These are phyloP conservation scores for Trichosporon sp. DNA, from an alignment of 1,284 basidiomycete genomes.

Conservation along the genomic window DNA sequence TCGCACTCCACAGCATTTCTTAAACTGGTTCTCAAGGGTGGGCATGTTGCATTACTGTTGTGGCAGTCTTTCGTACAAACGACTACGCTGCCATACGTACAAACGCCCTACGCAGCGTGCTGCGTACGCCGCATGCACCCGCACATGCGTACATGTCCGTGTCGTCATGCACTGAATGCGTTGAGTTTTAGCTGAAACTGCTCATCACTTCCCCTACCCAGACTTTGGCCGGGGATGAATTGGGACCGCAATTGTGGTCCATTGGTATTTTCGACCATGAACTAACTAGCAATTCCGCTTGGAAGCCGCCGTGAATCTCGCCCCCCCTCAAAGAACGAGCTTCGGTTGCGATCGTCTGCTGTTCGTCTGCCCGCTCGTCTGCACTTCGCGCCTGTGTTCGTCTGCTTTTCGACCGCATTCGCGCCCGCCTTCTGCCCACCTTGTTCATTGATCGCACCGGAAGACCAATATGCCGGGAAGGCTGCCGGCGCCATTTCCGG, in stretches of 20 bases:
- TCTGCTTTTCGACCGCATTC: neutral
- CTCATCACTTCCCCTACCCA: slow-evolving; percentile 17
- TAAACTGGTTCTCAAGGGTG: neutral
- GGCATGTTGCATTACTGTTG: neutral
- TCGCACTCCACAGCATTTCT: too few relatives aligned
- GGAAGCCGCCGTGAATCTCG: too few relatives aligned
- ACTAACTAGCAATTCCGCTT: neutral
- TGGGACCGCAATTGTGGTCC: slow-evolving; percentile 8
- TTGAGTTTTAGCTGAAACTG: slow-evolving; percentile 15
- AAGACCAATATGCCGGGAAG: neutral
- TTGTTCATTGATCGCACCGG: too few relatives aligned
- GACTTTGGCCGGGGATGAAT: neutral
- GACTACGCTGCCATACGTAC: too few relatives aligned
- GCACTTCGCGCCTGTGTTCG: neutral
- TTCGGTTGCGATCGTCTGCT: neutral
- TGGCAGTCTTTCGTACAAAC: neutral
- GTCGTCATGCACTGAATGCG: slow-evolving; percentile 14
- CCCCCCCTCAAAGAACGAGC: neutral
- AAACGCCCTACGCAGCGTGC: neutral
- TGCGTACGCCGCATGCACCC: neutral
- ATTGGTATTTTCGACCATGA: too few relatives aligned
- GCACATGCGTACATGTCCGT: neutral
- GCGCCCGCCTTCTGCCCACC: neutral
- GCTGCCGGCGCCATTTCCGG: too few relatives aligned
- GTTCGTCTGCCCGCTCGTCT: too few relatives aligned